Conservation (phyloP, 1,139 yeast genomes). For the Hemisphaericaspora xylanilytica region DNA sequence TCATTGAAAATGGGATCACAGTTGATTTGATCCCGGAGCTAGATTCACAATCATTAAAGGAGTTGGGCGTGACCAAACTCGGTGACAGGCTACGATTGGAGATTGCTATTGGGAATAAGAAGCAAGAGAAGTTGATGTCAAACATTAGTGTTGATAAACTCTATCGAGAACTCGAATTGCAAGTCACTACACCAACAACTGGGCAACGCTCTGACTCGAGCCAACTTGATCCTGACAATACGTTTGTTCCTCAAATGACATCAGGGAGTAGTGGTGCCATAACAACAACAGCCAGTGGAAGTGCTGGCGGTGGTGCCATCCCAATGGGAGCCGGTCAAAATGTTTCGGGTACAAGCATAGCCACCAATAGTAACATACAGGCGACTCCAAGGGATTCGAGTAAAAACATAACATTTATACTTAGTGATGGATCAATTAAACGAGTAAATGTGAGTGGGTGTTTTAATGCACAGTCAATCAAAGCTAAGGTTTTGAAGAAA, state of each 20-base stretch:
- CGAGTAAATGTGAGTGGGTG: slow-evolving; percentile 76
- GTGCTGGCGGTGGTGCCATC: slow-evolving; percentile 18
- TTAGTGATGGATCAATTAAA: slow-evolving; percentile 74
- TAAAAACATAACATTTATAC: slow-evolving; percentile 59
- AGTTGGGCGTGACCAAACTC: slow-evolving; percentile 69
- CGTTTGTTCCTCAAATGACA: not conserved
- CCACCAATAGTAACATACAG: slow-evolving; percentile 1
- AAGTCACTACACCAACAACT: not conserved
- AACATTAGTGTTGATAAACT: slow-evolving; percentile 33
- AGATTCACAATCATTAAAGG: slow-evolving; percentile 67
- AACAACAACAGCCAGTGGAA: slow-evolving; percentile 1
- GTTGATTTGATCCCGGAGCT: slow-evolving; percentile 60
- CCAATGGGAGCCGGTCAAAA: not conserved
- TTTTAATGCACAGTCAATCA: slow-evolving; percentile 76
- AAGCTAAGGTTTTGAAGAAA: slow-evolving; percentile 64
- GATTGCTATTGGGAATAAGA: slow-evolving; percentile 47
- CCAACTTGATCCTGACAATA: not conserved
- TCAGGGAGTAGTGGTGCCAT: not conserved
- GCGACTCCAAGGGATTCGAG: slow-evolving; percentile 35
- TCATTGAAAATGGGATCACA: slow-evolving; percentile 53
- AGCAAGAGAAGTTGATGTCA: slow-evolving; percentile 35
- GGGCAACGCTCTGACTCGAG: not conserved
- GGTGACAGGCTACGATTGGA: slow-evolving; percentile 79
- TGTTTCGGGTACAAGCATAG: not conserved
- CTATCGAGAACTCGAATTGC: slow-evolving; percentile 3